Evolutionary conservation across 2,329 filamentous ascomycete species (phyloP).

Genomic region (Pestalotiopsis sp.): DNA sequence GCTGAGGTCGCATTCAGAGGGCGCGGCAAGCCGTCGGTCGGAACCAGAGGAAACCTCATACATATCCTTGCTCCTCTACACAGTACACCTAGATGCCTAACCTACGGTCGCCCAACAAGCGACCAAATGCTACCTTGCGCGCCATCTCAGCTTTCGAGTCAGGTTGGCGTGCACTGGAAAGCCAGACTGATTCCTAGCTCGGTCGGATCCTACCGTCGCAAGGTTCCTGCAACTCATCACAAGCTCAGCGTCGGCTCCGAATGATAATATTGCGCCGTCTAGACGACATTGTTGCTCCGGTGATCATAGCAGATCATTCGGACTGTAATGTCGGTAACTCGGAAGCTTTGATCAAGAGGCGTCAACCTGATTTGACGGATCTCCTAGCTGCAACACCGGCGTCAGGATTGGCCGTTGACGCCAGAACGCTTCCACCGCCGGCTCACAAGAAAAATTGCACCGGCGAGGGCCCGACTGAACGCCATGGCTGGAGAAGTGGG

Average conservation of each 20-base stretch:
- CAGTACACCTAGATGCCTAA: neutral
- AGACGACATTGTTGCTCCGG: neutral
- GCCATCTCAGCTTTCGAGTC: neutral
- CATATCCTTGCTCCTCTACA: neutral
- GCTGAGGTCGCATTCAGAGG: neutral
- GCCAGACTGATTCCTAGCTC: neutral
- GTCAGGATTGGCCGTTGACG: neutral
- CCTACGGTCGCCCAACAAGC: neutral
- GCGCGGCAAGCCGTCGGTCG: neutral
- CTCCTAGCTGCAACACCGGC: neutral
- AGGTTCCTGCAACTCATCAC: neutral
- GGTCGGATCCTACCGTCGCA: neutral
- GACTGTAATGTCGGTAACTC: neutral
- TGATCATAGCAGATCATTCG: neutral
- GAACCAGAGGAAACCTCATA: neutral
- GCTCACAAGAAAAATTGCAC: neutral
- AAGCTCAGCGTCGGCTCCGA: neutral
- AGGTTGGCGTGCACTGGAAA: neutral
- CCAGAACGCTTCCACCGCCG: neutral
- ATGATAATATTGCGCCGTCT: neutral
- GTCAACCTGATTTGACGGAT: neutral
- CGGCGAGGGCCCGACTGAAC: neutral
- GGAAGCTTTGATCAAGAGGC: neutral
- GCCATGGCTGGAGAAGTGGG: neutral
- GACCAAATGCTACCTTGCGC: neutral